A percentile compares a stretch with the other conserved stretches of the same genome.
Evolutionary conservation across 2,329 filamentous ascomycete genomes (phyloP).

Genomic region (Penicillium digitatum): DNA sequence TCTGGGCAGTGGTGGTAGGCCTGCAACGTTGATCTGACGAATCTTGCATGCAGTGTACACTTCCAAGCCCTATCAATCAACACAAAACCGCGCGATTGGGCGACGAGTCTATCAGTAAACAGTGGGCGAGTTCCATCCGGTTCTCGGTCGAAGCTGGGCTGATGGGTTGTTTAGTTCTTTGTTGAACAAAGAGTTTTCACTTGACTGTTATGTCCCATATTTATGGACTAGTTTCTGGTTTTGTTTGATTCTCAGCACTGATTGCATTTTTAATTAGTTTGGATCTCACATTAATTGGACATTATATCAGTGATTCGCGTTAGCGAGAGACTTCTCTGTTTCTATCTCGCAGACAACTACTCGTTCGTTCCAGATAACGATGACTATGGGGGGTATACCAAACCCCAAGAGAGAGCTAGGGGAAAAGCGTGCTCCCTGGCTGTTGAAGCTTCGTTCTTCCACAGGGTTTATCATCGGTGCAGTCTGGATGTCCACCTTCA

Average conservation of each 20-base stretch:
- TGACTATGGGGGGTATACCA: not conserved
- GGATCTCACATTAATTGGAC: not conserved
- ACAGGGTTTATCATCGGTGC: conserved; percentile 57
- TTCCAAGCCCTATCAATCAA: not conserved
- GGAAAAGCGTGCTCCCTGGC: conserved; percentile 18
- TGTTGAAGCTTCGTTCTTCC: conserved; percentile 54
- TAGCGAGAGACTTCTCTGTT: not conserved
- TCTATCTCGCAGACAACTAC: not conserved
- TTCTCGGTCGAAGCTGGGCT: not conserved
- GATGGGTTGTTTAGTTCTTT: not conserved
- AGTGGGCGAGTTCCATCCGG: not conserved
- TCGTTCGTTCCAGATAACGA: not conserved
- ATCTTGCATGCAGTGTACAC: conserved; percentile 5
- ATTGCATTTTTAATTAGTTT: not conserved
- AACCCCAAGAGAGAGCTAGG: not conserved
- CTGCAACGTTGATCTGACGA: conserved; percentile 10
- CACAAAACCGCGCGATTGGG: not conserved
- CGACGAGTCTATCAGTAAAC: not conserved
- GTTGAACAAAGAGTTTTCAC: not conserved
- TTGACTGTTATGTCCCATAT: not conserved
- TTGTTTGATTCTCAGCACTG: not conserved
- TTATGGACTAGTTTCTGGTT: not conserved
- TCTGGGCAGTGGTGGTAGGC: not conserved
- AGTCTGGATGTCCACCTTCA: conserved; percentile 42
- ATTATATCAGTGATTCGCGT: not conserved